Evolutionary conservation across 371 early-diverging fungal species (phyloP).

Genomic region (Saksenaea oblongispora): DNA sequence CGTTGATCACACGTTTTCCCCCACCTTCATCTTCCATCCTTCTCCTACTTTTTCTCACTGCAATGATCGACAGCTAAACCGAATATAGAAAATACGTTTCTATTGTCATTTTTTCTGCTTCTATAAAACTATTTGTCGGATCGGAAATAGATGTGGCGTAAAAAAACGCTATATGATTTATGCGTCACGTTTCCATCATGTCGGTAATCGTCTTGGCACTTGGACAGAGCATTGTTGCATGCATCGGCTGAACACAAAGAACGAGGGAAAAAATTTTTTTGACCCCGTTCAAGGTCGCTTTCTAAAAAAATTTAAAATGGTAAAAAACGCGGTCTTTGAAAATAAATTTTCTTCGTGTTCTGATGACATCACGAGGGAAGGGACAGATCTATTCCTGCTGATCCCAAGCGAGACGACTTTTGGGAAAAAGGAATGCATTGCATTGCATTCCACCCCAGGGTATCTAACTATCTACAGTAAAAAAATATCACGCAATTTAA

Average conservation of each 20-base stretch:
- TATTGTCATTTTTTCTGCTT: background rate
- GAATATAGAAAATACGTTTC: background rate
- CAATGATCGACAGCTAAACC: background rate
- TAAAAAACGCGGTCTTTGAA: background rate
- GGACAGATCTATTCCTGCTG: no score
- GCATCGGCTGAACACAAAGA: constrained; percentile 4
- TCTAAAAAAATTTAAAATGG: background rate
- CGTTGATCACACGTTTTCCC: background rate
- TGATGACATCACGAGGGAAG: background rate
- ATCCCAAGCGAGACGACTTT: background rate
- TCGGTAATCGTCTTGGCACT: background rate
- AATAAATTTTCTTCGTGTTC: no score
- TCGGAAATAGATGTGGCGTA: background rate
- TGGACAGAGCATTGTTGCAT: background rate
- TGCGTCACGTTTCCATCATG: background rate
- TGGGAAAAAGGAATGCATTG: background rate
- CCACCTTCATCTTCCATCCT: background rate
- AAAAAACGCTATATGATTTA: background rate
- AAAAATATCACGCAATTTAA: no score
- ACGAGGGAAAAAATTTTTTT: background rate
- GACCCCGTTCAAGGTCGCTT: background rate
- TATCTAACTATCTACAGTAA: no score
- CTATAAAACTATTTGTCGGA: background rate
- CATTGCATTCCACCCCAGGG: no score
- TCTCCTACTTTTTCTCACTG: background rate